Conservation (phyloP, 805 yeast species). For the Candida gorgasii region DNA sequence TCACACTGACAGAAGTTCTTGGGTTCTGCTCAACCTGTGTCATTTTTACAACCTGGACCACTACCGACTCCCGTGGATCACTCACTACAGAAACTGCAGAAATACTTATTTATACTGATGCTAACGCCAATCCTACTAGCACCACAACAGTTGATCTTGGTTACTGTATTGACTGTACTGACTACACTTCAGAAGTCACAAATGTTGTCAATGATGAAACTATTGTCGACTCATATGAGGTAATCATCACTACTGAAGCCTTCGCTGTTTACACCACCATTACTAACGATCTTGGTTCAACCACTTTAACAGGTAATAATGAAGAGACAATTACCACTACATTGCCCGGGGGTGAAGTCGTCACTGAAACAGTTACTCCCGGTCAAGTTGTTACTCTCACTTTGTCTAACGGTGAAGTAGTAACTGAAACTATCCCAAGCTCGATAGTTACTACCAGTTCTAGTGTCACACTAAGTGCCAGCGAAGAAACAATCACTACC, state of each 20-base stretch:
- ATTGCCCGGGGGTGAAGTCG: neutral
- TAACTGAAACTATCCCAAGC: slow-evolving; percentile 45
- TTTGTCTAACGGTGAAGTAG: slow-evolving; percentile 56
- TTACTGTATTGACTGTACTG: slow-evolving; percentile 12
- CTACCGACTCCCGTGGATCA: slow-evolving; percentile 13
- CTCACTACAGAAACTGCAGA: slow-evolving; percentile 14
- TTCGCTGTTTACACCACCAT: slow-evolving; percentile 3
- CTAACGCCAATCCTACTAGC: slow-evolving; percentile 13
- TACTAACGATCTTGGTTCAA: neutral
- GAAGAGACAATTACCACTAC: neutral
- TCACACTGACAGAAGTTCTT: slow-evolving; percentile 14
- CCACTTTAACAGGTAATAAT: neutral
- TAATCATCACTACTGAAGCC: slow-evolving; percentile 13
- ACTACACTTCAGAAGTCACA: slow-evolving; percentile 12
- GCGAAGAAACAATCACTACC: neutral
- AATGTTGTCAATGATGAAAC: slow-evolving; percentile 14
- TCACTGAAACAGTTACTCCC: neutral
- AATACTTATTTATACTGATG: slow-evolving; percentile 16
- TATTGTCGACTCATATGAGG: slow-evolving; percentile 2
- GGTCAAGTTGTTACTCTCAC: neutral
- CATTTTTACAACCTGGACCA: slow-evolving; percentile 13
- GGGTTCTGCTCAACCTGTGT: slow-evolving; percentile 8
- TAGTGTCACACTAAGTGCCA: neutral
- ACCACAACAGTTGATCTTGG: slow-evolving; percentile 14
- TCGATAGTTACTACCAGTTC: neutral